These are phyloP conservation scores for Cryptosporidium parvum DNA, from an alignment of 169 alveolate genomes.

Conservation along the genomic window DNA sequence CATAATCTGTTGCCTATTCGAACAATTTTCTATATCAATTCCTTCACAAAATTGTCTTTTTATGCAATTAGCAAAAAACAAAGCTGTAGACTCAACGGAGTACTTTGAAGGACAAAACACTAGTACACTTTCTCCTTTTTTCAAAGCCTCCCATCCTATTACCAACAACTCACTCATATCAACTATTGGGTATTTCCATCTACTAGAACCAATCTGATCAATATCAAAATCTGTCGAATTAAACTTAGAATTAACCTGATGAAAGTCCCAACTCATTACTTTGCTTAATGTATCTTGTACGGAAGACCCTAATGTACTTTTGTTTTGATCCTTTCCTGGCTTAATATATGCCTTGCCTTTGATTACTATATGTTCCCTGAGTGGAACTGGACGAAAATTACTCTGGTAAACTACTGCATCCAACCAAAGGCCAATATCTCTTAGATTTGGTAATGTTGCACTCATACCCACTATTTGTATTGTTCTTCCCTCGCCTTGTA, in stretches of 20 bases:
- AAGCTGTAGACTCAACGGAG: constrained; percentile 73
- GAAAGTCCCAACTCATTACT: constrained; percentile 22
- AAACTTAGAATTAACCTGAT: not conserved
- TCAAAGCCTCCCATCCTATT: constrained; percentile 79
- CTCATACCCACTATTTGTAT: constrained; percentile 86
- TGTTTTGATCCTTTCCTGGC: constrained; percentile 5
- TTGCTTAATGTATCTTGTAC: not conserved
- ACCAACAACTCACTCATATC: constrained; percentile 61
- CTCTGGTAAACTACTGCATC: constrained; percentile 84
- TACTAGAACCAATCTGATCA: constrained; percentile 5
- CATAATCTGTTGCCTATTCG: not conserved
- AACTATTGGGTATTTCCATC: constrained; percentile 63
- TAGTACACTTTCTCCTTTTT: constrained; percentile 78
- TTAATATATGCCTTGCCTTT: constrained; percentile 75
- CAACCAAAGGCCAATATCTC: constrained; percentile 83
- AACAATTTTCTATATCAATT: not conserved
- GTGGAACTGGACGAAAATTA: constrained; percentile 83
- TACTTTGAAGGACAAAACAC: constrained; percentile 81
- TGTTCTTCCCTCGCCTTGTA: constrained; percentile 26
- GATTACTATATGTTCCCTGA: constrained; percentile 76
- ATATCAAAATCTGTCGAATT: not conserved
- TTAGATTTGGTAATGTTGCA: constrained; percentile 87
- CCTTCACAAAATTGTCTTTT: constrained; percentile 44
- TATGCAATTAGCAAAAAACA: constrained; percentile 48
- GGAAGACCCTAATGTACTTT: not conserved